These are phyloP conservation scores for Podaxis sp. DNA, from an alignment of 768 basidiomycete genomes.

Conservation along the genomic window DNA sequence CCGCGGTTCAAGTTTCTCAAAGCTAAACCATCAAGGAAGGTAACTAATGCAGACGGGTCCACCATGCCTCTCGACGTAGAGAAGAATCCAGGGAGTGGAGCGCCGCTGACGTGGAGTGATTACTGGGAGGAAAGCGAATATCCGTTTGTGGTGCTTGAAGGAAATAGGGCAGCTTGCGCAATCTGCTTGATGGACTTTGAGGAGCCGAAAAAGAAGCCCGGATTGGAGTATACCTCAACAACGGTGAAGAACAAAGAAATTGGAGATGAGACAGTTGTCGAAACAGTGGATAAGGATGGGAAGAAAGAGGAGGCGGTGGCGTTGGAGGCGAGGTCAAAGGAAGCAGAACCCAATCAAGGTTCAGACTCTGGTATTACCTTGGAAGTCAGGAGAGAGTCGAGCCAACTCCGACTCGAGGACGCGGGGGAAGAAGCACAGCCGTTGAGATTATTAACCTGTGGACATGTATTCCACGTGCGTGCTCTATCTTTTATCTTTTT, in stretches of 20 bases:
- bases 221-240: neutral
- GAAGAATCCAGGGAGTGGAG: slow-evolving; percentile 14
- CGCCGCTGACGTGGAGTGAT: slow-evolving; percentile 66
- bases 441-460: slow-evolving; percentile 71
- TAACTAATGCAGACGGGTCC: slow-evolving; percentile 4
- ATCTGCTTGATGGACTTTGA: slow-evolving; percentile 87
- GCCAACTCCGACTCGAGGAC: slow-evolving; percentile 53
- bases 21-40: slow-evolving; percentile 22
- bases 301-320: neutral
- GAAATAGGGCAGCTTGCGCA: slow-evolving; percentile 80
- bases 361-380: slow-evolving; percentile 4
- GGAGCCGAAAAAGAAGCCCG: slow-evolving; percentile 48
- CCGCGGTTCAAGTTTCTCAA: slow-evolving; percentile 56
- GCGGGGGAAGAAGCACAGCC: slow-evolving; percentile 78
- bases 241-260: neutral
- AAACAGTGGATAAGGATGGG: slow-evolving; percentile 2
- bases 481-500: neutral
- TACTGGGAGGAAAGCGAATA: slow-evolving; percentile 75
- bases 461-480: slow-evolving; percentile 89
- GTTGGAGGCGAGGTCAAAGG: neutral
- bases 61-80: slow-evolving; percentile 14
- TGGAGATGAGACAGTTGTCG: neutral
- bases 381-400: slow-evolving; percentile 14
- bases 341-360: neutral
- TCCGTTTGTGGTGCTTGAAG: slow-evolving; percentile 80